Conservation (phyloP, 805 yeast genomes). For the Kazachstania bromeliacearum region DNA sequence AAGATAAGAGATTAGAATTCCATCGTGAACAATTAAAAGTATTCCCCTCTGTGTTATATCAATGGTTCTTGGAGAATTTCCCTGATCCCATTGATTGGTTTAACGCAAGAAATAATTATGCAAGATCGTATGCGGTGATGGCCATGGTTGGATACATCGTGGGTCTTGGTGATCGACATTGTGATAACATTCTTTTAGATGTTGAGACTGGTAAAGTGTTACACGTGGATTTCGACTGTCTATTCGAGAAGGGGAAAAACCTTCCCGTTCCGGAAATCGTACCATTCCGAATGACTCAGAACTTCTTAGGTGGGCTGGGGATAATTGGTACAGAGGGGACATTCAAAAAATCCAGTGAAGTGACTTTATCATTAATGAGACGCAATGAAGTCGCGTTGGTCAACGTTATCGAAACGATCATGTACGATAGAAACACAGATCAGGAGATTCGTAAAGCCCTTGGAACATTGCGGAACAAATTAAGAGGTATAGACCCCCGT, state of each 20-base stretch:
- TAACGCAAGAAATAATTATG: constrained; percentile 60
- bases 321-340: constrained; percentile 84
- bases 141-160: constrained; percentile 90
- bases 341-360: constrained; percentile 78
- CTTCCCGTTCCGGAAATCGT: constrained; percentile 83
- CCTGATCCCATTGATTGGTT: constrained; percentile 90
- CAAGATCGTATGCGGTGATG: constrained; percentile 88
- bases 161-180: constrained; percentile 94
- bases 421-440: constrained; percentile 59
- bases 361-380: constrained; percentile 63
- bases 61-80: constrained; percentile 82
- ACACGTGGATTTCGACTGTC: constrained; percentile 95
- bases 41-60: constrained; percentile 63
- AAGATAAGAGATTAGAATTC: constrained; percentile 19
- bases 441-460: constrained; percentile 58
- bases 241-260: constrained; percentile 74
- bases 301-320: constrained; percentile 84
- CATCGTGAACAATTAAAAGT: constrained; percentile 21
- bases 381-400: constrained; percentile 73
- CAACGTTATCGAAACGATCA: constrained; percentile 85
- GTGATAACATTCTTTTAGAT: constrained; percentile 76
- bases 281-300: constrained; percentile 85
- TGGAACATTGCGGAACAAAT: constrained; percentile 62
- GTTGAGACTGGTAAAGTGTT: constrained; percentile 67
- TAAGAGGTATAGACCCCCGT: constrained; percentile 71